Base-by-base conservation (phyloP, 2,329 filamentous ascomycete species). In the Ceratocystis cubensis region DNA sequence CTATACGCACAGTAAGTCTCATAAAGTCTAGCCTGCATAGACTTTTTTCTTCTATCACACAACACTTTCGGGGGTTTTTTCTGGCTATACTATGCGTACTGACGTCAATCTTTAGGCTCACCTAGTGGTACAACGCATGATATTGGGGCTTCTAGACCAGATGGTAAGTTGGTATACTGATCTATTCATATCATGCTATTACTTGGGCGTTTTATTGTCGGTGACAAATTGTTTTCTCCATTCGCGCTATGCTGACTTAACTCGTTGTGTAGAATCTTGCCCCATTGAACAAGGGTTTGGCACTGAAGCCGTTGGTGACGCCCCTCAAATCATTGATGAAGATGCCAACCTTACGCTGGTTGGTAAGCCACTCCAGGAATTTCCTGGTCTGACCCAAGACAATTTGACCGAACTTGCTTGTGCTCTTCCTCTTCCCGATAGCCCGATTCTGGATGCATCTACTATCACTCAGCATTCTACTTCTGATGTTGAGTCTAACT, bases 91-190 rank as follows among this genome's bases (percentile, higher is more conserved):
- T 7, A 63, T 63, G 57, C 46, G 57, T 61, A n/a, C 46, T 66
- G 59, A 66, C 65, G 59, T 66, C 59, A 66, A 56, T 17, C 15
- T 45, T 37, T 48, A 66, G 65, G 20, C 15, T n/a, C 28, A 15
- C 13, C 13, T 8, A 17, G 17, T 59, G 25, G 30, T 30, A 7
- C 56, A 8, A 30, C 56, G 28, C 56, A 59, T 20, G 7, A 17
- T n/a, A 5, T 8, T n/a, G 28, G n/a, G 15, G 28, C 5, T 20
- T 10, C 13, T 8, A 33, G 28, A 30, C 56, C 6, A 17, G 25
- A 33, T 17, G 65, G 59, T 66, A 61, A 63, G 61, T 63, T 66
- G 61, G 65, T 61, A 37, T 37, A 20, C 8, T 59, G 28, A 59
- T 37, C 13, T 37, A 15, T 20, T 7, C 7, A 37, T 7, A 25